Base-by-base conservation (phyloP, 495 filamentous ascomycete genomes). In the Penicillium canariense region DNA sequence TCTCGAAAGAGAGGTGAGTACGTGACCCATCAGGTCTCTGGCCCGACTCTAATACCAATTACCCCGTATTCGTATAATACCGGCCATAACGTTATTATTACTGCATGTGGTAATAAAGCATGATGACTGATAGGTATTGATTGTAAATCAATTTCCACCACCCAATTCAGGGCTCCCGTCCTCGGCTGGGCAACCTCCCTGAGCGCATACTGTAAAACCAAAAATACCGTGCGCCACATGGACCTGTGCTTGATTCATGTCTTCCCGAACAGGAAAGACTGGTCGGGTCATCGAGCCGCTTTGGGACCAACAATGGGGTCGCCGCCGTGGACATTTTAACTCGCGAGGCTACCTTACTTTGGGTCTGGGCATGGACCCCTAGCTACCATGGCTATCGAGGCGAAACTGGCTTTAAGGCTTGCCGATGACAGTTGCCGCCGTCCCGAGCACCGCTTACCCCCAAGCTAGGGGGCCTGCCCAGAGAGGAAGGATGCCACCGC, bases 351-450 rank as follows among this genome's bases (percentile, higher is more conserved):
- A 57, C 17, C 28, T 27, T 10, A 22, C 26, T 23, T 58, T 45
- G 47, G 38, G 44, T 52, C 39, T 38, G 36, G 50, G 36, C 43
- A 17, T 43, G 45, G 35, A 34, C 26, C 25, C 34, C 34, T 12
- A 20, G 23, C 42, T 52, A 43, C 63, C 61, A 65, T 58, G 58
- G 61, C 53, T 59, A 48, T 10, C 4, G 40, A 40, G 43, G 26
- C 11, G 18, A 56, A 50, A 38, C 34, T 48, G 51, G 58, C 39
- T 56, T 59, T 66, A 53, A 64, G 63, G 43, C 58, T 61, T 61
- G 52, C 60, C 48, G 54, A 49, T 66, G 63, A 66, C 61, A 65
- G 59, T 63, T 66, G 60, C 51, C 63, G 55, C 52, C 27, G 23
- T 20, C 34, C 27, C 26, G 25, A 44, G 26, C 23, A 30, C 48